These are phyloP conservation scores for Botrytis cinerea DNA, from an alignment of 2,329 filamentous ascomycete species.

Conservation along the genomic window DNA sequence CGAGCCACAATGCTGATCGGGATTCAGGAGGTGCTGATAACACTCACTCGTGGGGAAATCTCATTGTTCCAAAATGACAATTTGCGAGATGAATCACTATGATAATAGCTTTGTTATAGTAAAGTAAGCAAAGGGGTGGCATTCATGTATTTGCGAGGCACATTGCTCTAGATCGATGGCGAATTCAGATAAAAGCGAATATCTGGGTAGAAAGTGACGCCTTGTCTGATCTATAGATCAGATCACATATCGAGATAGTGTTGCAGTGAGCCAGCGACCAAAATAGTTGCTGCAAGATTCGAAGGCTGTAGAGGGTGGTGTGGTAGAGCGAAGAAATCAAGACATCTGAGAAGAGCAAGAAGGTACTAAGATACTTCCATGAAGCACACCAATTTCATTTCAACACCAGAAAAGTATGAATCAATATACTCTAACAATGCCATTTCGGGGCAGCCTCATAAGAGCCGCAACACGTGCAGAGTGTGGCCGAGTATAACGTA, in stretches of 20 bases:
- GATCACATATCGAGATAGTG: not conserved
- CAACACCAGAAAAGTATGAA: not conserved
- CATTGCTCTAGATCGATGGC: not conserved
- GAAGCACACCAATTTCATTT: not conserved
- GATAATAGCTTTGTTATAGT: not conserved
- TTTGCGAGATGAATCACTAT: not conserved
- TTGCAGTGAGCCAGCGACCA: not conserved
- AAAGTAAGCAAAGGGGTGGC: not conserved
- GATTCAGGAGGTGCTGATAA: not conserved
- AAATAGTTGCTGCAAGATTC: not conserved
- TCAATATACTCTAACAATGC: not conserved
- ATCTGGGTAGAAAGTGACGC: not conserved
- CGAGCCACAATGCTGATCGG: not conserved
- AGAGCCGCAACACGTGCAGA: conserved; percentile 9
- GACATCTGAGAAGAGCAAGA: not conserved
- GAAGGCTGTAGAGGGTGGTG: not conserved
- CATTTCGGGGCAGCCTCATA: not conserved
- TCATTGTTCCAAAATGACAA: not conserved
- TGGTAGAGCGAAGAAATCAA: not conserved
- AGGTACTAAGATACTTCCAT: not conserved
- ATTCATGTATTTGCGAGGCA: not conserved
- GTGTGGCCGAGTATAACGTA: conserved; percentile 4
- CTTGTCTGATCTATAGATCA: not conserved
- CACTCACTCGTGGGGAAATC: not conserved
- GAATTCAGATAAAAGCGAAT: not conserved